These are phyloP conservation scores for Fusarium devonianum DNA, from an alignment of 2,329 filamentous ascomycete genomes.

Conservation along the genomic window DNA sequence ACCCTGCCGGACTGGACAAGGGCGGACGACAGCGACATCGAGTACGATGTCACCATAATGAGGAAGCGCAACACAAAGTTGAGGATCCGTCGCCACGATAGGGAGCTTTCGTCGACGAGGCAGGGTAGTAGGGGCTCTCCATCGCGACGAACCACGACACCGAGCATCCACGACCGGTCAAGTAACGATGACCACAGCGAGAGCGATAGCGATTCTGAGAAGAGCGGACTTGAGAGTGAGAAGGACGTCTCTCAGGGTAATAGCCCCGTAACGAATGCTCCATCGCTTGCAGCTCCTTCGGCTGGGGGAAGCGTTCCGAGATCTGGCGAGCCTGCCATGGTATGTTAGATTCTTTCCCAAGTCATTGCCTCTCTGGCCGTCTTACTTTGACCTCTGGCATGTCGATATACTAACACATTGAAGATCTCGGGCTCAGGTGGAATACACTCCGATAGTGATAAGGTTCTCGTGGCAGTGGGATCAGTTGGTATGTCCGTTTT, in stretches of 20 bases:
- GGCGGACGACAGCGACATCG: slow-evolving; percentile 37
- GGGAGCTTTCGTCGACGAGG: slow-evolving; percentile 7
- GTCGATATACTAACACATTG: slow-evolving; percentile 7
- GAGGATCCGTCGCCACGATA: slow-evolving; percentile 16
- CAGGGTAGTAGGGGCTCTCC: slow-evolving; percentile 13
- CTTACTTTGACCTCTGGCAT: background rate
- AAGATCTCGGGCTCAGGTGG: slow-evolving; percentile 22
- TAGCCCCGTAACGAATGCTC: slow-evolving; percentile 2
- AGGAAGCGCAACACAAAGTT: slow-evolving; percentile 19
- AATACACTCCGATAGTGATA: slow-evolving; percentile 36
- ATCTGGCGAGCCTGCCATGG: slow-evolving; percentile 20
- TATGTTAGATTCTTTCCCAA: slow-evolving; percentile 19
- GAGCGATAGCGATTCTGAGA: slow-evolving; percentile 9
- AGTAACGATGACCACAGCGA: background rate
- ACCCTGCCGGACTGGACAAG: slow-evolving; percentile 40
- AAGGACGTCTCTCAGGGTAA: slow-evolving; percentile 5
- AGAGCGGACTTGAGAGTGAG: slow-evolving; percentile 8
- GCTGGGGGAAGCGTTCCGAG: slow-evolving; percentile 18
- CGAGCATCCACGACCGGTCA: slow-evolving; percentile 5
- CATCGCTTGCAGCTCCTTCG: slow-evolving; percentile 19
- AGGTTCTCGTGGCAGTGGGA: slow-evolving; percentile 36
- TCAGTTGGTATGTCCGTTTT: slow-evolving; percentile 30
- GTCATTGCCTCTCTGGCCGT: background rate
- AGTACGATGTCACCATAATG: slow-evolving; percentile 28
- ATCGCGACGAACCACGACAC: background rate